Evolutionary conservation across 176 grass and related monocot genomes (phyloP), one percentile per base, ranked within the genome.

Genomic region (Typha latifolia): DNA sequence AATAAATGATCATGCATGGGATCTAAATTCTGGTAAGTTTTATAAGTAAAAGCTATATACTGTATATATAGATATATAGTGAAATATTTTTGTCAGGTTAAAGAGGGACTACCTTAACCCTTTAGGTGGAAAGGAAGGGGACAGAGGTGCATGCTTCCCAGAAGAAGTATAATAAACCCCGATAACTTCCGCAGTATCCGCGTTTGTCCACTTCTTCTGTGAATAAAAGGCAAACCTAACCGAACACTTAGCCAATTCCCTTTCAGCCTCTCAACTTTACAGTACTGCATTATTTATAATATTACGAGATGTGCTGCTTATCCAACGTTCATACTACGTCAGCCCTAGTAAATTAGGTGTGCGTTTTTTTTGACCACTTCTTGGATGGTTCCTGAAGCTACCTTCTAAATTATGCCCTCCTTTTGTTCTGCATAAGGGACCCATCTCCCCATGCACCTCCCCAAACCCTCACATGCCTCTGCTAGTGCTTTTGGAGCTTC

Each of bases 161-260:
- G 37, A 43, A 37, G 4, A 37, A 9, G 37, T 43, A 43, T 43
- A 43, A 43, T 43, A 43, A 43, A 43, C 37, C 49, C 68, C 5
- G 50, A 53, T 16, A 13, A 18, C 9, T 27, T 62, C 57, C 57
- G 70, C 37, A 29, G 70, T 62, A 20, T 72, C 56, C 70, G 70
- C 70, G 21, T 34, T 72, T 56, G 32, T 22, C 63, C 18, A 2
- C 22, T 72, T 61, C 16, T 37, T 52, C 53, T 72, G 55, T 47
- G 32, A 61, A 31, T 48, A 72, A 72, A 72, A 14, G 20, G 70
- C 56, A 14, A 62, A 72, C 18, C n/a, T 5, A 72, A 72, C 57
- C 70, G 70, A 48, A 27, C 56, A 14, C 49, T 48, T 21, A n/a
- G 55, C 52, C 51, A 72, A 48, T 47, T 12, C 21, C 68, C 51